Conservation (phyloP, 208 protist species). For the Trypanosoma cruzi region DNA sequence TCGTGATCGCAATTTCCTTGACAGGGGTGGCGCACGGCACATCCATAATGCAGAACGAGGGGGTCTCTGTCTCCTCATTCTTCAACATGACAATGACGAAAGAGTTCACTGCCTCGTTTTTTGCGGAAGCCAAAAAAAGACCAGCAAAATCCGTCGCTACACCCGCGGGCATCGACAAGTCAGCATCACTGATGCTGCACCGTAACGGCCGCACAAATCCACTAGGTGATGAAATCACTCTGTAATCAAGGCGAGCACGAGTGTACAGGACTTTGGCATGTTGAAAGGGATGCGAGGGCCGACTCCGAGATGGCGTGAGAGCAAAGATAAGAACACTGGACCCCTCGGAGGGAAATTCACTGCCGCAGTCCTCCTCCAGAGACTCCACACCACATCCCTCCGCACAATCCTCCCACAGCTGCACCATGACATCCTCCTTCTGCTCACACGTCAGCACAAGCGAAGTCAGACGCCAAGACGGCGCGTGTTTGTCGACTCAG, state of each 20-base stretch:
- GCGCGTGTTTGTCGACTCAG: constrained; percentile 3
- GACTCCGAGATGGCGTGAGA: constrained; percentile 57
- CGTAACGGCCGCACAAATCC: constrained; percentile 4
- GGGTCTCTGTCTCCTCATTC: constrained; percentile 9
- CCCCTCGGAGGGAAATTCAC: constrained; percentile 50
- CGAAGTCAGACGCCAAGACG: constrained; percentile 54
- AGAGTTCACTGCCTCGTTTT: constrained; percentile 37
- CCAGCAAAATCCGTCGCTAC: constrained; percentile 51
- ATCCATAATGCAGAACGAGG: constrained; percentile 61
- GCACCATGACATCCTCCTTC: constrained; percentile 60
- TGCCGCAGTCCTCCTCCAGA: constrained; percentile 10
- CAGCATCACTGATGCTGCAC: constrained; percentile 2
- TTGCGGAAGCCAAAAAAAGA: constrained; percentile 41
- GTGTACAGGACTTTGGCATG: constrained; percentile 71
- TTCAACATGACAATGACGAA: constrained; percentile 37
- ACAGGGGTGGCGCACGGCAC: constrained; percentile 41
- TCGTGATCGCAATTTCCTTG: constrained; percentile 38
- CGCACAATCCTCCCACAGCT: constrained; percentile 58
- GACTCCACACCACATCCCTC: constrained; percentile 19
- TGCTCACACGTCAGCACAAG: constrained; percentile 42
- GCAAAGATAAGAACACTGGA: constrained; percentile 55
- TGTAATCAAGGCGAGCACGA: constrained; percentile 51
- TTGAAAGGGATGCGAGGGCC: constrained; percentile 54
- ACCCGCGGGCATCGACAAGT: constrained; percentile 29
- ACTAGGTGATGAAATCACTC: constrained; percentile 12